Percentiles rank a stretch among this genome's conserved stretches.
Conservation (phyloP, 352 stramenopile species). For the Phytophthora chlamydospora region DNA sequence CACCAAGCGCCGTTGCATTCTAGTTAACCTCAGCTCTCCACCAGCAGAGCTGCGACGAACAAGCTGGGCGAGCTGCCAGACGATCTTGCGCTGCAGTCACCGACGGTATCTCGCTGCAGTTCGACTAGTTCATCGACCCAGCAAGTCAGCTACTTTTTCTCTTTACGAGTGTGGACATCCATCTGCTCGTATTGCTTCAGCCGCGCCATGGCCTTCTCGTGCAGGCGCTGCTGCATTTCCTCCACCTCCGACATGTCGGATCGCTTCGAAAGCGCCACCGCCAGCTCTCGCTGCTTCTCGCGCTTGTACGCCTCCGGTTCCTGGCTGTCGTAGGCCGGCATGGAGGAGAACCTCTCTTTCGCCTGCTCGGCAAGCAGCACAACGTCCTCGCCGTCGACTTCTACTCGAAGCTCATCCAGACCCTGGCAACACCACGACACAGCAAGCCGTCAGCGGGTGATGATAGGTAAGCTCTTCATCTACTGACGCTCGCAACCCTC, state of each 20-base stretch:
- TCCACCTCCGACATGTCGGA: slow-evolving; percentile 46
- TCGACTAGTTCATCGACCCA: neutral
- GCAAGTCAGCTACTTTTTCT: slow-evolving; percentile 17
- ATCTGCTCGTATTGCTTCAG: slow-evolving; percentile 45
- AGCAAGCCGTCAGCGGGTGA: neutral
- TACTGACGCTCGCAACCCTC: neutral
- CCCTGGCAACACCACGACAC: slow-evolving; percentile 27
- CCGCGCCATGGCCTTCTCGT: slow-evolving; percentile 63
- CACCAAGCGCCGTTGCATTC: slow-evolving; percentile 6
- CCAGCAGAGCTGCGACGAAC: neutral
- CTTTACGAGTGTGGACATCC: slow-evolving; percentile 18
- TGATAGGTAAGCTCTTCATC: slow-evolving; percentile 1
- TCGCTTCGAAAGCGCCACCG: slow-evolving; percentile 42
- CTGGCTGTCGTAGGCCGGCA: slow-evolving; percentile 26
- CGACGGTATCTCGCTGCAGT: neutral
- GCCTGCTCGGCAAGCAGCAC: slow-evolving; percentile 35
- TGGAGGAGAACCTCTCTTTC: slow-evolving; percentile 10
- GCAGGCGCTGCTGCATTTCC: slow-evolving; percentile 55
- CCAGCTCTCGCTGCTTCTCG: slow-evolving; percentile 53
- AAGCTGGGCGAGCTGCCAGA: neutral
- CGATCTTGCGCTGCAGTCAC: neutral
- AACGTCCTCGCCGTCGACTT: slow-evolving; percentile 51
- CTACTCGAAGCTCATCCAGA: slow-evolving; percentile 46
- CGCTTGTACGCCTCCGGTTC: slow-evolving; percentile 44
- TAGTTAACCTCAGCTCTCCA: neutral